Evolutionary conservation across 2,329 filamentous ascomycete genomes (phyloP).

Genomic region (Trematosphaeria pertusa): DNA sequence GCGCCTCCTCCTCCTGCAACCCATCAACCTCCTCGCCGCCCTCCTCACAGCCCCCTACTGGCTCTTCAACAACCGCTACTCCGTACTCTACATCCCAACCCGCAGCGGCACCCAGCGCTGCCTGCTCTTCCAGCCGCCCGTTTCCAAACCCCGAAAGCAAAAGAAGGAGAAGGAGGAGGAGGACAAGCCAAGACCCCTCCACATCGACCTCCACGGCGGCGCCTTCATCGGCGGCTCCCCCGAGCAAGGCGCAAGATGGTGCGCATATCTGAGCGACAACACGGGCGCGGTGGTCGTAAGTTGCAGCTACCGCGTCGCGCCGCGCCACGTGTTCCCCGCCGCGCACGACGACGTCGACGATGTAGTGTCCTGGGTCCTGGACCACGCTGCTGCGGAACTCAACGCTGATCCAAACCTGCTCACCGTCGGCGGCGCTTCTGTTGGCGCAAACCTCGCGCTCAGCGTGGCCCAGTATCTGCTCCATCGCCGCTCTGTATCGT

Average conservation of each 20-base stretch:
- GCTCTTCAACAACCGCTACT: constrained; percentile 48
- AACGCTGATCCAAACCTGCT: constrained; percentile 50
- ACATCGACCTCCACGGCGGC: constrained; percentile 55
- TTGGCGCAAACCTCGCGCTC: constrained; percentile 55
- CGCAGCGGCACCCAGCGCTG: constrained; percentile 52
- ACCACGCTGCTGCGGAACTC: constrained; percentile 48
- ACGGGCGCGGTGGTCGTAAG: constrained; percentile 53
- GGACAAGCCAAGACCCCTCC: constrained; percentile 47
- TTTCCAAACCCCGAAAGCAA: constrained; percentile 3
- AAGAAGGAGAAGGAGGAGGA: constrained; percentile 7
- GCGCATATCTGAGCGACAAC: constrained; percentile 41
- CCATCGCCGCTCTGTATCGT: neutral
- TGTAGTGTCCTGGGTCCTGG: constrained; percentile 49
- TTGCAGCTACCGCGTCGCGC: constrained; percentile 52
- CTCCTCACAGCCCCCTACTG: constrained; percentile 47
- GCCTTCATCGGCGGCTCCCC: constrained; percentile 55
- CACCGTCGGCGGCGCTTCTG: constrained; percentile 55
- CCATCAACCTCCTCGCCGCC: constrained; percentile 49
- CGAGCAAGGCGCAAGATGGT: constrained; percentile 48
- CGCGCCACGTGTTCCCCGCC: constrained; percentile 51
- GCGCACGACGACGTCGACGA: constrained; percentile 55
- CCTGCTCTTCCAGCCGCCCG: constrained; percentile 51
- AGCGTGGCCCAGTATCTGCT: constrained; percentile 19
- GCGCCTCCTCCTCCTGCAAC: constrained; percentile 54
- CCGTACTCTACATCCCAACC: constrained; percentile 47